Evolutionary conservation across 345 rosid genomes (phyloP).

Genomic region (Reutealis trisperma): DNA sequence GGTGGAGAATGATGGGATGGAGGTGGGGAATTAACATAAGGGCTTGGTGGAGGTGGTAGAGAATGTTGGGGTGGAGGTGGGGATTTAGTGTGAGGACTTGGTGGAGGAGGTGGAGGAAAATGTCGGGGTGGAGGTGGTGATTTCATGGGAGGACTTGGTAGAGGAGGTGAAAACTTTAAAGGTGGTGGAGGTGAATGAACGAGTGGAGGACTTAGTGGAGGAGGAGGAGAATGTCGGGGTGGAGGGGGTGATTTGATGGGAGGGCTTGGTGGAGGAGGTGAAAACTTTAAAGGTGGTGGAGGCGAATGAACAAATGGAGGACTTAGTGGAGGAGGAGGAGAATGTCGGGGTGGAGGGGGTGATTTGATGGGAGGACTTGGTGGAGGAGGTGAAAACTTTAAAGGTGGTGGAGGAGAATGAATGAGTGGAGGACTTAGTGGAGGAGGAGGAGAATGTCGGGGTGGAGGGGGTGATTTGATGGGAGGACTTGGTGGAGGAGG

Average conservation of each 20-base stretch:
- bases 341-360: constrained; percentile 14
- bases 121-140: constrained; percentile 14
- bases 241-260: constrained; percentile 2
- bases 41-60: too few relatives aligned
- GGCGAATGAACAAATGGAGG: background rate
- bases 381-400: background rate
- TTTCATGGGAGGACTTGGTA: background rate
- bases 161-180: background rate
- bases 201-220: background rate
- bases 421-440: background rate
- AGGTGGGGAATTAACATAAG: too few relatives aligned
- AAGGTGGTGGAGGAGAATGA: constrained; percentile 10
- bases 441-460: background rate
- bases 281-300: constrained; percentile 22
- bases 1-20: background rate
- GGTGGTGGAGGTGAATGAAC: constrained; percentile 11
- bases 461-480: constrained; percentile 3
- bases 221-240: background rate
- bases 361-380: background rate
- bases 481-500: constrained; percentile 9
- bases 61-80: background rate
- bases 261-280: constrained; percentile 12
- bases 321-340: background rate
- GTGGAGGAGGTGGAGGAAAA: background rate
- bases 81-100: background rate